Evolutionary conservation across 768 basidiomycete species (phyloP), one percentile per base, ranked within the genome.

Genomic region (Mycena filopes): DNA sequence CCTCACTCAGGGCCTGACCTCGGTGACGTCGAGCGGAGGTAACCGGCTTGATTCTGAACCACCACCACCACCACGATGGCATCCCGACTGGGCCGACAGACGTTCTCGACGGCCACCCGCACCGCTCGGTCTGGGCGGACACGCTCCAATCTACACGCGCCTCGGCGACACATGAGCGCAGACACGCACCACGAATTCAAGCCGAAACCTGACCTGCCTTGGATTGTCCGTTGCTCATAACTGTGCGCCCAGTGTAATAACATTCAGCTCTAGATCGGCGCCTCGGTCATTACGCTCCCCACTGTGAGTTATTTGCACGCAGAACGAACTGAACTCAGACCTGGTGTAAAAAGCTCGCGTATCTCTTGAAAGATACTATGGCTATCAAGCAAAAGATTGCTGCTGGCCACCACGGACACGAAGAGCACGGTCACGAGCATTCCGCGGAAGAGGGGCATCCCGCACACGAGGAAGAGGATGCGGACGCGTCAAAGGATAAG

Each of bases 271-370:
- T 72, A 84, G 83, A 70, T 82, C 65, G 82, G 76, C 63, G 79
- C 83, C 57, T 69, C 78, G 8, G 50, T 81, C 36, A 56, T 83
- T 51, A 80, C 83, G 66, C 78, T 78, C 13, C 82, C 83, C 23
- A 71, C 74, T 70, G 83, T 83, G 69, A 75, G 82, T 72, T 80
- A 4, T 8, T 51, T 33, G 40, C 11, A 28, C 12, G 47, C 10
- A 13, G 48, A 29, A 48, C 42, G 65, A 57, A 41, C 45, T 46
- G 45, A 55, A 36, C 36, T 36, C 10, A 36, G 36, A 43, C 40
- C 48, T n/a, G 25, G 23, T 65, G 49, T 57, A 28, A 16, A 41
- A 49, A 33, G 65, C 47, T 50, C 29, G 28, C 41, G 36, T 61
- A 83, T 80, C 74, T 83, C 55, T 75, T 82, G 59, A 80, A 81